Conservation (phyloP, 1,139 yeast species). For the Yamadazyma epiphylla region DNA sequence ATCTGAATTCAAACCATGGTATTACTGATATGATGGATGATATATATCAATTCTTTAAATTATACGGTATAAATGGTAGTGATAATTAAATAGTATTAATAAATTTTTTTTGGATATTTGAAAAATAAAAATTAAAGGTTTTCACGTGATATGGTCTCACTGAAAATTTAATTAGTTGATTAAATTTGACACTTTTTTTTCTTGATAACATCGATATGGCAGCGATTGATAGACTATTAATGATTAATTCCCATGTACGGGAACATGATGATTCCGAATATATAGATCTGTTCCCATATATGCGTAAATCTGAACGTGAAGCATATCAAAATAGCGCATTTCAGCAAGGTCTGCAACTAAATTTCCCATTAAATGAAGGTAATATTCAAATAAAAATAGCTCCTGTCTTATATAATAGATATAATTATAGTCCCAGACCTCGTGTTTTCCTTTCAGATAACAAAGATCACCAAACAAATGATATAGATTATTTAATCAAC, state of each 20-base stretch:
- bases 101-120: neutral
- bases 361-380: slow-evolving; percentile 5
- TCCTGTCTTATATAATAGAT: slow-evolving; percentile 1
- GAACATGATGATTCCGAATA: slow-evolving; percentile 4
- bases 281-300: slow-evolving; percentile 6
- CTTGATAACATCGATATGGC: no score
- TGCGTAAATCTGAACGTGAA: slow-evolving; percentile 3
- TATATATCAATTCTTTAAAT: slow-evolving; percentile 45
- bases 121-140: neutral
- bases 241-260: slow-evolving; percentile 6
- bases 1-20: slow-evolving; percentile 35
- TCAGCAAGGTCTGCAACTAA: slow-evolving; percentile 1
- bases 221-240: slow-evolving; percentile 3
- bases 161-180: neutral
- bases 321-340: slow-evolving; percentile 2
- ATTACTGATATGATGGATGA: slow-evolving; percentile 58
- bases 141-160: slow-evolving; percentile 1
- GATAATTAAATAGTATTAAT: slow-evolving; percentile 23
- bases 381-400: slow-evolving; percentile 1
- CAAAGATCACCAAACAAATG: no score
- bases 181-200: no score
- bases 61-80: slow-evolving; percentile 40
- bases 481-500: no score
- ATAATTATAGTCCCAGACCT: slow-evolving; percentile 1
- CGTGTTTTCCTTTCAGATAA: no score